These are phyloP conservation scores for Rhodosporidiobolus odoratus DNA, from an alignment of 768 basidiomycete species.

Conservation along the genomic window DNA sequence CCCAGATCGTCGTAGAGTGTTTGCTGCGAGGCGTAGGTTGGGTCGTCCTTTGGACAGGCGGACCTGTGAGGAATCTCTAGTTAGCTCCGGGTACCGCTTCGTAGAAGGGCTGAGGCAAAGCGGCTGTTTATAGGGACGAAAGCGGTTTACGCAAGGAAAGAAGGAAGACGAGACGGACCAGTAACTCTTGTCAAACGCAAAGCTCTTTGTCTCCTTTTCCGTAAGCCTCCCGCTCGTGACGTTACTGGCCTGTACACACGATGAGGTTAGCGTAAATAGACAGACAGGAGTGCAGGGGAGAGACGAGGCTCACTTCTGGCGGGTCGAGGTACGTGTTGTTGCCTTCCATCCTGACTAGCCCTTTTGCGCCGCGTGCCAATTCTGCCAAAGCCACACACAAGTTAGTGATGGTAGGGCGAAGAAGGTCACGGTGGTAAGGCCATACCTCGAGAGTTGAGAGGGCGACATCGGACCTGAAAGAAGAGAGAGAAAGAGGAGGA, in stretches of 20 bases:
- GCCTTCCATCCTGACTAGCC: slow-evolving; percentile 88
- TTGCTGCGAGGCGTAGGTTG: slow-evolving; percentile 85
- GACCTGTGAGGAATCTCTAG: slow-evolving; percentile 42
- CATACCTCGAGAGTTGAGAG: slow-evolving; percentile 3
- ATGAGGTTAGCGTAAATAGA: slow-evolving; percentile 7
- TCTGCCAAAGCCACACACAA: slow-evolving; percentile 55
- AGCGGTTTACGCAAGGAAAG: too few relatives aligned
- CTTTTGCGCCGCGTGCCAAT: slow-evolving; percentile 84
- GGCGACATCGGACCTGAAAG: neutral
- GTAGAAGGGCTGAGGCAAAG: too few relatives aligned
- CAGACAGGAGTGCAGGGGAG: neutral
- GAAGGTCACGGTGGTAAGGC: too few relatives aligned
- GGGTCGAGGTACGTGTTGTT: slow-evolving; percentile 90
- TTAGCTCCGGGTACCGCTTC: too few relatives aligned
- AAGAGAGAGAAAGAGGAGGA: slow-evolving; percentile 41
- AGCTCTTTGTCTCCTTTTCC: slow-evolving; percentile 80
- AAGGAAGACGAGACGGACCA: slow-evolving; percentile 54
- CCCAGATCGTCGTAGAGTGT: slow-evolving; percentile 92
- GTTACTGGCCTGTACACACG: slow-evolving; percentile 19
- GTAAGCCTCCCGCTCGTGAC: slow-evolving; percentile 57
- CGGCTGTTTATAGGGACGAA: neutral
- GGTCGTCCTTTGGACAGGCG: slow-evolving; percentile 80
- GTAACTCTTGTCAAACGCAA: slow-evolving; percentile 96
- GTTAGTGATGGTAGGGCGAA: too few relatives aligned
- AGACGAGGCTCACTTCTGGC: slow-evolving; percentile 54